Percentiles rank a stretch among this genome's conserved stretches.
These are phyloP conservation scores for Litchi chinensis DNA, from an alignment of 345 rosid species.

Conservation along the genomic window DNA sequence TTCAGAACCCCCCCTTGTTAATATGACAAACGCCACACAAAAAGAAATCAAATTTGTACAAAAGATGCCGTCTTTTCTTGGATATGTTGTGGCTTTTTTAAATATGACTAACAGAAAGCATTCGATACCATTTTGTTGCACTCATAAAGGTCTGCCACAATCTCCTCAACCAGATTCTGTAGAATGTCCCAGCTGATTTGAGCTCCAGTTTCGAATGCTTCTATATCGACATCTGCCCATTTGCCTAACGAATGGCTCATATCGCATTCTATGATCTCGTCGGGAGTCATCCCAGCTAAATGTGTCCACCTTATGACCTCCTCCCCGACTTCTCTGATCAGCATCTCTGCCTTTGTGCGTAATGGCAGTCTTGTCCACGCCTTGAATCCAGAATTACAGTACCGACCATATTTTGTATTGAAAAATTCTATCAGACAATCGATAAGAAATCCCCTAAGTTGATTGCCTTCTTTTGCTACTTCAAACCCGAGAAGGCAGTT, in stretches of 20 bases:
- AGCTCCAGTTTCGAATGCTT: conserved; percentile 56
- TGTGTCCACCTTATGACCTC: conserved; percentile 67
- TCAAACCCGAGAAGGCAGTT: conserved; percentile 40
- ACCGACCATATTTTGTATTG: conserved; percentile 48
- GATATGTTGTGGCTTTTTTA: conserved; percentile 7
- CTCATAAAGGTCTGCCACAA: conserved; percentile 45
- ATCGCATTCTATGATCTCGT: conserved; percentile 65
- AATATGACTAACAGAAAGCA: conserved; percentile 13
- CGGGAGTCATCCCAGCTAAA: conserved; percentile 45
- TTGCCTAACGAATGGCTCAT: conserved; percentile 64
- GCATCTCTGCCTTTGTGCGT: conserved; percentile 33
- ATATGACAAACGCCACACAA: conserved; percentile 4
- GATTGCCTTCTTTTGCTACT: conserved; percentile 37
- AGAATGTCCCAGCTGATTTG: conserved; percentile 64
- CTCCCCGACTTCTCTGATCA: conserved; percentile 57
- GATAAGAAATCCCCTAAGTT: conserved; percentile 55
- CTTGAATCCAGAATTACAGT: conserved; percentile 44
- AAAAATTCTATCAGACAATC: conserved; percentile 75
- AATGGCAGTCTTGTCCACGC: conserved; percentile 46
- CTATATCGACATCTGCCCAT: conserved; percentile 70
- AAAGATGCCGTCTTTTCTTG: conserved; percentile 4
- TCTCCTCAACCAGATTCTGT: conserved; percentile 55
- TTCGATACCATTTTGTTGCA: neutral
- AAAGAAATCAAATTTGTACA: conserved; percentile 22
- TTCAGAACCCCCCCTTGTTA: neutral